phyloP scores from a whole-genome alignment of 352 stramenopile species.

The Phytopythium litorale region DNA sequence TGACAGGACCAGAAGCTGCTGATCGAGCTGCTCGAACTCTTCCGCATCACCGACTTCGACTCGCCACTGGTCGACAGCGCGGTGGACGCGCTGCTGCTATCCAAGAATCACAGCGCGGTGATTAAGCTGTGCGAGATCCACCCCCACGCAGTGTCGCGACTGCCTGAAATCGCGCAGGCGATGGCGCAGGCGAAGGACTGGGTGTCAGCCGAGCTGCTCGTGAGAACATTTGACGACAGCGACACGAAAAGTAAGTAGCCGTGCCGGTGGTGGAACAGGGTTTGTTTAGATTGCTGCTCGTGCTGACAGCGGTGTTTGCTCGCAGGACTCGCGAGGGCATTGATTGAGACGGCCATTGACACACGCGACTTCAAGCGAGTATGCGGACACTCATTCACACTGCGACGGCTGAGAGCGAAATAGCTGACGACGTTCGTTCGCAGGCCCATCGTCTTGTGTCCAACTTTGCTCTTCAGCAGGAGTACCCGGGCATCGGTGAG shows the following conservation, averaged over 20 bases:
- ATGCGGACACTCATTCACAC: neutral
- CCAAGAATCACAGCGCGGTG: constrained; percentile 43
- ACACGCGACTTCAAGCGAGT: constrained; percentile 61
- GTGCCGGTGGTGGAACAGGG: neutral
- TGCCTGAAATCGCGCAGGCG: constrained; percentile 21
- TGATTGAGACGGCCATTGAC: constrained; percentile 51
- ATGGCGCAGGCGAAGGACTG: constrained; percentile 59
- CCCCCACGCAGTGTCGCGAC: constrained; percentile 25
- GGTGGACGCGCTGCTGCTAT: constrained; percentile 21
- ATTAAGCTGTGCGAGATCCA: constrained; percentile 48
- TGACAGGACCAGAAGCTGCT: constrained; percentile 49
- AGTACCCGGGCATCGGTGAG: constrained; percentile 55
- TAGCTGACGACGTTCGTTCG: neutral
- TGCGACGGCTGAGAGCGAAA: too few species aligned
- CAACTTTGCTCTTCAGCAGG: constrained; percentile 40
- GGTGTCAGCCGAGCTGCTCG: constrained; percentile 48
- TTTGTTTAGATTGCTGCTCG: neutral
- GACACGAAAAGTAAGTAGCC: neutral
- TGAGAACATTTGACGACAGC: constrained; percentile 29
- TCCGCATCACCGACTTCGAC: constrained; percentile 35
- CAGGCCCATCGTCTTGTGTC: constrained; percentile 58
- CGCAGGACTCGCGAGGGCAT: constrained; percentile 27
- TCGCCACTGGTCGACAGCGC: constrained; percentile 13
- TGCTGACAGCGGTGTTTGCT: neutral
- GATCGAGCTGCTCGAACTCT: constrained; percentile 56